Percentiles rank a stretch among this genome's conserved stretches.
Conservation (phyloP, 805 yeast species). For the Nadsonia fulvescens region DNA sequence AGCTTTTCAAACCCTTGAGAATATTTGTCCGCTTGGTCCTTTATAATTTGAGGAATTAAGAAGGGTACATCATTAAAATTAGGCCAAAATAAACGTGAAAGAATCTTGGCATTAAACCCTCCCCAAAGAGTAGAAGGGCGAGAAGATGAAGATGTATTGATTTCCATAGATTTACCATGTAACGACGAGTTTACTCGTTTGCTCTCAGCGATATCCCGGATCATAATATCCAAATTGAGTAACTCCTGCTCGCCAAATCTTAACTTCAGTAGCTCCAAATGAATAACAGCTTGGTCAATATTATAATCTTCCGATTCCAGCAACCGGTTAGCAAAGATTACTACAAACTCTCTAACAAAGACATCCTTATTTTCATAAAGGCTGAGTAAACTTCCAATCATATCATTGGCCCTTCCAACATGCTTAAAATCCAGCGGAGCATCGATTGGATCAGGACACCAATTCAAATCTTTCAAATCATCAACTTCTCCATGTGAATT, state of each 20-base stretch:
- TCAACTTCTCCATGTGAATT: too few relatives aligned
- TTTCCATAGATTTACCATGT: slow-evolving; percentile 14
- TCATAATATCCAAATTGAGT: slow-evolving; percentile 66
- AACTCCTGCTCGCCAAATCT: slow-evolving; percentile 54
- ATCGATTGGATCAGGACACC: slow-evolving; percentile 81
- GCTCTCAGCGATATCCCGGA: slow-evolving; percentile 49
- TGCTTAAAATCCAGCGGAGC: slow-evolving; percentile 72
- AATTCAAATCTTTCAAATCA: slow-evolving; percentile 31
- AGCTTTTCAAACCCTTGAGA: slow-evolving; percentile 23
- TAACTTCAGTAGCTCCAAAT: slow-evolving; percentile 35
- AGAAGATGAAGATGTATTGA: slow-evolving; percentile 3
- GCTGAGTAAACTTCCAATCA: slow-evolving; percentile 52
- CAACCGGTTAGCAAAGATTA: slow-evolving; percentile 39
- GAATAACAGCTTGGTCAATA: slow-evolving; percentile 19
- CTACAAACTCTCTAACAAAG: slow-evolving; percentile 47
- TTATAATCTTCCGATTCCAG: slow-evolving; percentile 20
- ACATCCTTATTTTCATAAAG: slow-evolving; percentile 52
- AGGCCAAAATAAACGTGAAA: slow-evolving; percentile 79
- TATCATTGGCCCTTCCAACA: slow-evolving; percentile 36
- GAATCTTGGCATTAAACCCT: slow-evolving; percentile 34
- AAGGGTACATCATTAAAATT: slow-evolving; percentile 26
- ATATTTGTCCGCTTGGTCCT: slow-evolving; percentile 22
- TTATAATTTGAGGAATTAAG: slow-evolving; percentile 30
- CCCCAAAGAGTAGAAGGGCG: slow-evolving; percentile 1
- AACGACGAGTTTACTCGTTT: slow-evolving; percentile 25